These are phyloP conservation scores for Trichoderma polysporum DNA, from an alignment of 2,329 filamentous ascomycete species.

Conservation along the genomic window DNA sequence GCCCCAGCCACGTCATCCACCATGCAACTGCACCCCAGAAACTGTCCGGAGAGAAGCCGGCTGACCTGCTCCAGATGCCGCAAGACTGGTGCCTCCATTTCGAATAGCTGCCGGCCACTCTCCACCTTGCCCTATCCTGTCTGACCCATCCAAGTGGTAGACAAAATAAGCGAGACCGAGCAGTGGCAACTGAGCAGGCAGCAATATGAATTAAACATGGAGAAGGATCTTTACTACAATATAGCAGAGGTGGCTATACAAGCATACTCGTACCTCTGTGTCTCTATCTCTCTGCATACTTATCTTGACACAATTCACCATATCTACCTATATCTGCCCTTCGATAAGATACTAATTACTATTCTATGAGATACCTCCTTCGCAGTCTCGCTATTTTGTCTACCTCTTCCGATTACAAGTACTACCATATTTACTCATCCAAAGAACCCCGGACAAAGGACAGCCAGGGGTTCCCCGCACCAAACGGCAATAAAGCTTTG, in stretches of 20 bases:
- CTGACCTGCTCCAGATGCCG: neutral
- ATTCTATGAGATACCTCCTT: neutral
- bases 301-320: too few relatives aligned
- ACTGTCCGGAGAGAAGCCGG: constrained; percentile 21
- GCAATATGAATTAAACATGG: neutral
- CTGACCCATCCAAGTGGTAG: neutral
- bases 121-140: neutral
- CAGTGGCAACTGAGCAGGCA: too few relatives aligned
- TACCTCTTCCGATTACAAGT: neutral
- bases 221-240: neutral
- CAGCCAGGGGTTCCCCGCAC: constrained; percentile 14
- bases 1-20: constrained; percentile 13
- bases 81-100: neutral
- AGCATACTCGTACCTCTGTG: too few relatives aligned
- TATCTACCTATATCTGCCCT: neutral
- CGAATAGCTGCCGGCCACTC: neutral
- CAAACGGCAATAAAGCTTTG: neutral
- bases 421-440: neutral
- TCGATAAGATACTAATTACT: neutral
- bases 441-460: constrained; percentile 1
- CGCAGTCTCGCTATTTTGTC: too few relatives aligned
- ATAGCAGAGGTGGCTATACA: too few relatives aligned
- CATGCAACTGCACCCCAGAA: constrained; percentile 20
- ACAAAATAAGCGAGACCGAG: neutral
- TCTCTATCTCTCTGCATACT: too few relatives aligned